A percentile compares a stretch with the other conserved stretches of the same genome.
Conservation (phyloP, 116 monocot species). For the Posidonia oceanica region DNA sequence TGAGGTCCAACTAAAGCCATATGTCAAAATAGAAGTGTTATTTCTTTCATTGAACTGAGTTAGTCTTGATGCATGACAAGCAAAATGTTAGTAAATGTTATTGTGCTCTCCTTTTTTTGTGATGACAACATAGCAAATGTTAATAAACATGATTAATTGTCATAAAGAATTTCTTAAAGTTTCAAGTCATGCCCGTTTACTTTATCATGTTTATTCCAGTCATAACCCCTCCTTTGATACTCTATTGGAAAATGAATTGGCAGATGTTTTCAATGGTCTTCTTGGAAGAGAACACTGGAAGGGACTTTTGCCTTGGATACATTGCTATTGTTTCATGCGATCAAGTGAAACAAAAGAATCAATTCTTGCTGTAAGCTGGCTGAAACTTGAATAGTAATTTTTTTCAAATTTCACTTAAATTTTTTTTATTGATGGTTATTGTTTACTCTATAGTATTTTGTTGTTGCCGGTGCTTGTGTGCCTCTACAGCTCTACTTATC, state of each 20-base stretch:
- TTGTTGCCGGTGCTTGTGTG: neutral
- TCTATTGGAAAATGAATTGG: conserved; percentile 1
- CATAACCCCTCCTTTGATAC: neutral
- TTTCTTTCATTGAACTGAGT: no score
- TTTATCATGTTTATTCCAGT: no score
- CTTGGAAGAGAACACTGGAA: conserved; percentile 69
- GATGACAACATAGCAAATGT: no score
- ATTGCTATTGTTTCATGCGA: conserved; percentile 96
- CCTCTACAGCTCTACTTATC: no score
- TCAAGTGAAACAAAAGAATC: conserved; percentile 71
- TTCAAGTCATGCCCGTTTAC: no score
- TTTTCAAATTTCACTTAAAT: neutral
- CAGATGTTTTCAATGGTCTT: conserved; percentile 91
- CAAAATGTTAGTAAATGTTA: no score
- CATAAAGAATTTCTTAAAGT: no score
- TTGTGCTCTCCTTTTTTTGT: no score
- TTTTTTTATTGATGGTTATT: neutral
- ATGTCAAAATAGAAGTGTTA: no score
- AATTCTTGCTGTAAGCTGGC: conserved; percentile 47
- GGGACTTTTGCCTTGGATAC: conserved; percentile 72
- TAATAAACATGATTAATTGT: no score
- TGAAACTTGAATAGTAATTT: neutral
- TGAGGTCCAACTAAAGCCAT: no score
- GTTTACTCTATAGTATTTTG: neutral
- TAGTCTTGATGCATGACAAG: no score